These are phyloP conservation scores for Sugiyamaella pinicola DNA, from an alignment of 1,139 yeast genomes.

Conservation along the genomic window DNA sequence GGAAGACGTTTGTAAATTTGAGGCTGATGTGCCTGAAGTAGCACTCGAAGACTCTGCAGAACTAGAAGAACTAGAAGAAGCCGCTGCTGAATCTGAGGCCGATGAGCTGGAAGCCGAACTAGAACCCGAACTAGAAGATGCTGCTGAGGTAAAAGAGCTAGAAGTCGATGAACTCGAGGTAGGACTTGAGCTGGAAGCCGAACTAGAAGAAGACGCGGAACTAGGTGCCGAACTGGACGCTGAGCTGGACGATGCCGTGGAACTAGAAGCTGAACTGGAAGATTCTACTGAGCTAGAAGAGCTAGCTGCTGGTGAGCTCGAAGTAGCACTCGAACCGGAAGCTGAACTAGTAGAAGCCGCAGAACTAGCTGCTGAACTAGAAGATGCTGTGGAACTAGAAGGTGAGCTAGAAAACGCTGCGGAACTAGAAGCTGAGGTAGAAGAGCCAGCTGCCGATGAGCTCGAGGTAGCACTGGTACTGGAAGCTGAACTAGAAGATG, in stretches of 20 bases:
- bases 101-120: conserved; percentile 12
- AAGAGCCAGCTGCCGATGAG: conserved; percentile 1
- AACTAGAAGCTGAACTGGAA: conserved; percentile 10
- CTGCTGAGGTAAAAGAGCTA: conserved; percentile 9
- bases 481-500: conserved; percentile 10
- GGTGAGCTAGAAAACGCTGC: neutral
- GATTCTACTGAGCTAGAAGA: conserved; percentile 7
- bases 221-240: neutral
- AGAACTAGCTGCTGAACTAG: neutral
- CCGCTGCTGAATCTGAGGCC: no score
- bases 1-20: conserved; percentile 4
- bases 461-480: neutral
- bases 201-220: conserved; percentile 1
- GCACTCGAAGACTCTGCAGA: no score
- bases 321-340: conserved; percentile 6
- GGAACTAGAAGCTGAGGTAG: neutral
- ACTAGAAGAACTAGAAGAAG: conserved; percentile 14
- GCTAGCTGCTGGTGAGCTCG: conserved; percentile 14
- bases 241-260: conserved; percentile 4
- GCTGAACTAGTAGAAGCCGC: neutral
- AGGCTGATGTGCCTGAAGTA: conserved; percentile 8
- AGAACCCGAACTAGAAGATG: conserved; percentile 3
- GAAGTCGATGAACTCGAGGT: neutral
- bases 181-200: neutral
- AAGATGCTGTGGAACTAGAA: neutral